Evolutionary conservation across 495 filamentous ascomycete genomes (phyloP), one percentile per base, ranked within the genome.

Genomic region (Massariosphaeria phaeospora): DNA sequence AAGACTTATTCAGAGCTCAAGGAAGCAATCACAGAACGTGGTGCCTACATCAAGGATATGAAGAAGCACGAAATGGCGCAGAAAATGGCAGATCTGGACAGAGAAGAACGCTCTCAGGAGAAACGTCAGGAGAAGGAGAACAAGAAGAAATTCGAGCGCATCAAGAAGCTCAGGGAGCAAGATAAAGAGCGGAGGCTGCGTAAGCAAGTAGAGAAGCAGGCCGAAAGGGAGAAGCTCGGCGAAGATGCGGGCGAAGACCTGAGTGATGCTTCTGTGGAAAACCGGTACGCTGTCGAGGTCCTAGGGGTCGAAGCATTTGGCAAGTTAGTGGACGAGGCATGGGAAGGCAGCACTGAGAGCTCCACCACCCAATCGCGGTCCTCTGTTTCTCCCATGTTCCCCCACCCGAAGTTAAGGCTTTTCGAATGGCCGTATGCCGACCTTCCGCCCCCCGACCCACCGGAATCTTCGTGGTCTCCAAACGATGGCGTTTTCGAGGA

Each of bases 21-120:
- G 11, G 7, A 9, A 5, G 44, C 41, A 1, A 30, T 45, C 20
- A 43, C 21, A 23, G 45, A n/a, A 2, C 44, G 26, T 12, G 11
- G 44, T 13, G 6, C 55, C n/a, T 61, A 38, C 13, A 1, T 3
- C 0, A 61, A 61, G 27, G 51, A 61, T 25, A 43, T 61, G 50
- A 26, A 26, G 17, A 61, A 61, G 18, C 26, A 25, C 29, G 47
- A 58, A 21, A 58, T 58, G 25, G 41, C 41, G 2, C 25, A 21
- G 3, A 12, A 9, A 3, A 18, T 58, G 20, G 55, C 47, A 11
- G 33, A 58, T 2, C 27, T 52, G 17, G 55, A 58, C 36, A 26
- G 23, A 24, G 7, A 8, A 54, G 41, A 11, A 15, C 7, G 30
- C 1, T 33, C n/a, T 15, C n/a, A 21, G n/a, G 46, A 58, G 47